These are phyloP conservation scores for Daldinia bambusicola DNA, from an alignment of 495 filamentous ascomycete genomes.

Conservation along the genomic window DNA sequence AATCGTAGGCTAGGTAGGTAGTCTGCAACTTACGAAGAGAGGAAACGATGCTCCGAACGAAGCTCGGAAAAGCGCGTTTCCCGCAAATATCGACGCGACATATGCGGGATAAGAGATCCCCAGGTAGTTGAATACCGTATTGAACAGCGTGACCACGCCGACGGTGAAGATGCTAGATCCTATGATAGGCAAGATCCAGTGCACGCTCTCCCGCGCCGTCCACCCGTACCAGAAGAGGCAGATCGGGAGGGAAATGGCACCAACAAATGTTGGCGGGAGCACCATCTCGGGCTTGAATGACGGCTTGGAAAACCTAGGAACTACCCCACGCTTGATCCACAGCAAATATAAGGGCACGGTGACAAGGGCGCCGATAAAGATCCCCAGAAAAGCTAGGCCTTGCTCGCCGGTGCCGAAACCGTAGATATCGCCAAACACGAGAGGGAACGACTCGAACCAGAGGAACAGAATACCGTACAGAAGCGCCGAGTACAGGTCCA, in stretches of 20 bases:
- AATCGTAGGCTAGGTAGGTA: no score
- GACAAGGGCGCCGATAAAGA: neutral
- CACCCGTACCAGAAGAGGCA: slow-evolving; percentile 65
- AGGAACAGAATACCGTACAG: slow-evolving; percentile 81
- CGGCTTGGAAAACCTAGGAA: slow-evolving; percentile 17
- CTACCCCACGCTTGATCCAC: slow-evolving; percentile 8
- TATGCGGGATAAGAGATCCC: slow-evolving; percentile 53
- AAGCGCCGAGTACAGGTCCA: slow-evolving; percentile 68
- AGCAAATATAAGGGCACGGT: neutral
- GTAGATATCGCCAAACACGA: slow-evolving; percentile 69
- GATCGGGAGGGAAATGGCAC: slow-evolving; percentile 53
- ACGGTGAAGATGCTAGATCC: slow-evolving; percentile 64
- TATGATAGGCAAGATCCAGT: slow-evolving; percentile 60
- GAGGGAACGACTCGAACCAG: slow-evolving; percentile 82
- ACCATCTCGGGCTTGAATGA: slow-evolving; percentile 44
- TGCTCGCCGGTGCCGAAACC: neutral
- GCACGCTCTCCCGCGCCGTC: slow-evolving; percentile 53
- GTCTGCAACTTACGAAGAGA: slow-evolving; percentile 51
- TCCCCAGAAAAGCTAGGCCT: neutral
- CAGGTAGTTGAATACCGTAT: slow-evolving; percentile 58
- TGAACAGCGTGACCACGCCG: slow-evolving; percentile 67
- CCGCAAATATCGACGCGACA: slow-evolving; percentile 60
- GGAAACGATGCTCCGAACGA: slow-evolving; percentile 59
- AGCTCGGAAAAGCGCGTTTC: slow-evolving; percentile 57
- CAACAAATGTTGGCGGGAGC: slow-evolving; percentile 51